These are phyloP conservation scores for Amaranthus tricolor DNA, from an alignment of 179 eudicot species.

Conservation along the genomic window DNA sequence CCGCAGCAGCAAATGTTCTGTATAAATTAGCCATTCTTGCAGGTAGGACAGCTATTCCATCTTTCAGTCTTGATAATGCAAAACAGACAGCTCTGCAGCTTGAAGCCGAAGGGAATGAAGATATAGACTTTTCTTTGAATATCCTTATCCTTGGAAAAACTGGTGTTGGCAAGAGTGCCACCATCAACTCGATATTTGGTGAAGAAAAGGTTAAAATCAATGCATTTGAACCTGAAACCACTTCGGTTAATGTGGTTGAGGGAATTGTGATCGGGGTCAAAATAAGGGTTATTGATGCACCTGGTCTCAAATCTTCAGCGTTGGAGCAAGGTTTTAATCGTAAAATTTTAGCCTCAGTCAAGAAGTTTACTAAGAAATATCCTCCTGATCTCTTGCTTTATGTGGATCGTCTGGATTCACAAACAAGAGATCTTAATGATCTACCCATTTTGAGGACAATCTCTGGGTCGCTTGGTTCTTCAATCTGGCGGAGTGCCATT, in stretches of 20 bases:
- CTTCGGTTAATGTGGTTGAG: constrained; percentile 52
- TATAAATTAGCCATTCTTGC: constrained; percentile 69
- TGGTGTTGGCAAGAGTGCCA: constrained; percentile 96
- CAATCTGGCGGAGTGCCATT: constrained; percentile 80
- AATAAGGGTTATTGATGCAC: constrained; percentile 74
- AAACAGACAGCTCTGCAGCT: constrained; percentile 61
- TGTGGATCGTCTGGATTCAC: constrained; percentile 86
- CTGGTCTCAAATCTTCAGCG: constrained; percentile 78
- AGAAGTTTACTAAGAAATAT: constrained; percentile 65
- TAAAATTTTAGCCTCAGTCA: constrained; percentile 59
- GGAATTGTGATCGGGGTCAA: constrained; percentile 77
- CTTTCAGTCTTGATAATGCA: constrained; percentile 71
- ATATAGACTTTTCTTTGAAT: constrained; percentile 68
- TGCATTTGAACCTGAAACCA: constrained; percentile 73
- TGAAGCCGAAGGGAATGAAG: constrained; percentile 63
- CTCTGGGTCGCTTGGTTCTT: constrained; percentile 62
- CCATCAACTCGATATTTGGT: constrained; percentile 85
- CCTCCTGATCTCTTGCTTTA: constrained; percentile 80
- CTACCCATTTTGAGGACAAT: constrained; percentile 70
- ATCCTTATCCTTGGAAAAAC: constrained; percentile 83
- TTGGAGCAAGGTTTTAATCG: constrained; percentile 83
- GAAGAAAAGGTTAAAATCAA: constrained; percentile 72
- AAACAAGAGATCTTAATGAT: constrained; percentile 87
- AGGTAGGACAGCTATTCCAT: constrained; percentile 59
- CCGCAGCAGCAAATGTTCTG: constrained; percentile 74